Percentiles rank a stretch among this genome's conserved stretches.
Conservation (phyloP, 371 early-diverging fungal genomes). For the Mucor circinelloides region DNA sequence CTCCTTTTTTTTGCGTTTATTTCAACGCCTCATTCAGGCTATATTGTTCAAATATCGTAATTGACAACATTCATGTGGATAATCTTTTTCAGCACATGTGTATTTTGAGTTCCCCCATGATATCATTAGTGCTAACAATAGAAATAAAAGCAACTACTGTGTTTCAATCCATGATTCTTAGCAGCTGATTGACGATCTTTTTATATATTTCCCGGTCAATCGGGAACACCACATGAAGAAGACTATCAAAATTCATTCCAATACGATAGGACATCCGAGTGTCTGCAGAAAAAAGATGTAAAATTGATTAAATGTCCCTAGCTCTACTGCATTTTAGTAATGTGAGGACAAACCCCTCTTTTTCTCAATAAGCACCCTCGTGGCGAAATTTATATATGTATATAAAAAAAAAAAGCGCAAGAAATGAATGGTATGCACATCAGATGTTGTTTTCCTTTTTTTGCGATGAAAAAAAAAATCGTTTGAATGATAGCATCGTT, state of each 20-base stretch:
- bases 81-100: not conserved
- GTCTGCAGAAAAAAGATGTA: not conserved
- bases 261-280: not conserved
- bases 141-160: not conserved
- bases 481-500: not conserved
- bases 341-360: not conserved
- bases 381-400: not conserved
- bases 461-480: not conserved
- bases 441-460: not conserved
- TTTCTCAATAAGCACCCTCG: not conserved
- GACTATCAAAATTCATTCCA: not conserved
- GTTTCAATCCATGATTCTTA: not conserved
- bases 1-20: not conserved
- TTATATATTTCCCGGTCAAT: not conserved
- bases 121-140: not conserved
- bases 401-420: not conserved
- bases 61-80: not conserved
- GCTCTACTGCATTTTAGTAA: not conserved
- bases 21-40: not conserved
- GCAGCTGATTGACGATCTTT: not conserved
- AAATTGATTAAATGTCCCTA: not conserved
- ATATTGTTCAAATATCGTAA: not conserved
- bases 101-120: not conserved
- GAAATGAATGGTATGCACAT: conserved; percentile 2
- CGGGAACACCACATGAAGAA: not conserved